phyloP scores from a whole-genome alignment of 2,329 filamentous ascomycete species.

The Ophiostoma angusticollis region DNA sequence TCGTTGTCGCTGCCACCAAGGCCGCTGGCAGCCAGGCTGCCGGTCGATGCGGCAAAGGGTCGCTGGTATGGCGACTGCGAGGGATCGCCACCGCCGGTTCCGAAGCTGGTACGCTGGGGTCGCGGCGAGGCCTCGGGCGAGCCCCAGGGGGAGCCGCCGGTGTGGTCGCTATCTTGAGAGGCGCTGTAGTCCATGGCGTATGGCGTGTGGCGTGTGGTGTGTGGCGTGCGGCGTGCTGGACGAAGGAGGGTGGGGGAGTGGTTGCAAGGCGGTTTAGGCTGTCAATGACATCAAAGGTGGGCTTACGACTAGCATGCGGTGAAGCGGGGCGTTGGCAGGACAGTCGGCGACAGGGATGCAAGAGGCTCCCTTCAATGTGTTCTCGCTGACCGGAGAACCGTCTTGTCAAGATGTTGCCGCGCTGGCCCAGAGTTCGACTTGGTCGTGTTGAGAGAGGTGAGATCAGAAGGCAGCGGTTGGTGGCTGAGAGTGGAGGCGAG shows the following conservation, averaged over 20 bases:
- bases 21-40: conserved; percentile 28
- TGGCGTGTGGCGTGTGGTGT: no score
- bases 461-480: no score
- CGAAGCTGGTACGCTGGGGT: conserved; percentile 31
- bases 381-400: no score
- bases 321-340: no score
- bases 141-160: conserved; percentile 43
- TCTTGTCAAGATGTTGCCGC: no score
- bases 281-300: no score
- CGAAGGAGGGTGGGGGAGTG: background rate
- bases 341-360: no score
- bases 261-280: background rate
- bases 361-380: no score
- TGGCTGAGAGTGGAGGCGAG: no score
- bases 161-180: conserved; percentile 40
- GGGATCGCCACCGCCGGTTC: conserved; percentile 27
- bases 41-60: conserved; percentile 26
- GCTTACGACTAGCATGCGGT: no score
- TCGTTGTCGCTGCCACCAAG: conserved; percentile 24
- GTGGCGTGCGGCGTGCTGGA: background rate
- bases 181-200: conserved; percentile 47
- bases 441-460: no score
- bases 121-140: conserved; percentile 39
- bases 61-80: conserved; percentile 28
- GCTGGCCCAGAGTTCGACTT: no score